Evolutionary conservation across 1,284 basidiomycete species (phyloP).

Genomic region (Ustilago crameri): DNA sequence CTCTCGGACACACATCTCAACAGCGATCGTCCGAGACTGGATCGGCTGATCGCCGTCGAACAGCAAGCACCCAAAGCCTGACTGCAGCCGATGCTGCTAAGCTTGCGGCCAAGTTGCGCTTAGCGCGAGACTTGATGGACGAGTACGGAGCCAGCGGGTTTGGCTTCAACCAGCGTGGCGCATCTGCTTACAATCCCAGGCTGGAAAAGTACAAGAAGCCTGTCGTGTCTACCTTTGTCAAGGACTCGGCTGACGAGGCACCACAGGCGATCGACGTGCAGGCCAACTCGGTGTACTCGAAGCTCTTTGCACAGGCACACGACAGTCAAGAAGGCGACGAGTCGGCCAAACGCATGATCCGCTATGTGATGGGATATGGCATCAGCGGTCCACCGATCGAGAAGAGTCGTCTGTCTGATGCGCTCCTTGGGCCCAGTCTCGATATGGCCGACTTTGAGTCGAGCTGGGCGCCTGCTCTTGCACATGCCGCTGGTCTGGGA

Average conservation of each 20-base stretch:
- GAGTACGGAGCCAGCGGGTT: conserved; percentile 33
- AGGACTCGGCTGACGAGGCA: conserved; percentile 30
- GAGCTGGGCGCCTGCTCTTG: conserved; percentile 58
- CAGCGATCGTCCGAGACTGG: conserved; percentile 15
- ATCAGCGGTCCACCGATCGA: conserved; percentile 65
- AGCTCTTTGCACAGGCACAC: conserved; percentile 38
- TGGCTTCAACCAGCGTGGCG: conserved; percentile 19
- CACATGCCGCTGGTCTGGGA: conserved; percentile 57
- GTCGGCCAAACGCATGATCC: conserved; percentile 34
- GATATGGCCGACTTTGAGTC: conserved; percentile 63
- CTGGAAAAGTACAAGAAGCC: conserved; percentile 57
- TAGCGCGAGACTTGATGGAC: conserved; percentile 53
- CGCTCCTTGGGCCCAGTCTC: conserved; percentile 56
- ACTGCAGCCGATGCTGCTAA: conserved; percentile 59
- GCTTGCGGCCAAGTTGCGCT: conserved; percentile 58
- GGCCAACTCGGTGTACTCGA: conserved; percentile 49
- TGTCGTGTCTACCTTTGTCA: conserved; percentile 56
- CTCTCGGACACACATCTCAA: conserved; percentile 5
- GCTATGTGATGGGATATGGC: conserved; percentile 64
- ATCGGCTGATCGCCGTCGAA: conserved; percentile 30
- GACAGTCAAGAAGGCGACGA: conserved; percentile 33
- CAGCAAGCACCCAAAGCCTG: conserved; percentile 52
- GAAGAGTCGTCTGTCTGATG: conserved; percentile 52
- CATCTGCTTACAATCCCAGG: conserved; percentile 37
- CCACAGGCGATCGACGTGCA: conserved; percentile 47